Evolutionary conservation across 106 monocot species (phyloP).

Genomic region (Triglochin maritima): DNA sequence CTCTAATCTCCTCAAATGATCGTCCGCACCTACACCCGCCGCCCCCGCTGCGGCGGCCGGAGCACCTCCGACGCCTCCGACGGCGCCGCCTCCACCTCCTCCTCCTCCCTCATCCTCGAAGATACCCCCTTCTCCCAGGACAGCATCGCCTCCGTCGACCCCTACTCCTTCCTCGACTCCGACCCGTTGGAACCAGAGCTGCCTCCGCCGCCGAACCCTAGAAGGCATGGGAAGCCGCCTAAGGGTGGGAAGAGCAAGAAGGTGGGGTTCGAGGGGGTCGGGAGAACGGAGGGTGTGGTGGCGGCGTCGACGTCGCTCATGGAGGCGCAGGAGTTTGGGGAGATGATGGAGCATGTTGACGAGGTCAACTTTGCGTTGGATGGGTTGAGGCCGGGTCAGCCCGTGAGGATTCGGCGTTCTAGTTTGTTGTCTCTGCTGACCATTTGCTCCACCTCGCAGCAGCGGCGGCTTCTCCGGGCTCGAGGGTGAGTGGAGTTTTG

Average conservation of each 20-base stretch:
- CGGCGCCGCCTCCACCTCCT: slow-evolving; percentile 15
- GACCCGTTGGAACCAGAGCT: slow-evolving; percentile 6
- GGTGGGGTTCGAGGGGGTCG: neutral
- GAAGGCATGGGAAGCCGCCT: neutral
- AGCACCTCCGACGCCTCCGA: slow-evolving; percentile 15
- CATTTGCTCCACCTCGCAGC: slow-evolving; percentile 44
- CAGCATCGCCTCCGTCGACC: slow-evolving; percentile 14
- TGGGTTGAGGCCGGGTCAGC: slow-evolving; percentile 62
- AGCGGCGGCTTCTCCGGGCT: slow-evolving; percentile 65
- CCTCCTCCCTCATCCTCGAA: slow-evolving; percentile 3
- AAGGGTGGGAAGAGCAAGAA: slow-evolving; percentile 13
- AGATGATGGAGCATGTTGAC: slow-evolving; percentile 98
- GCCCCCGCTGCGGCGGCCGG: slow-evolving; percentile 24
- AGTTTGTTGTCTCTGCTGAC: slow-evolving; percentile 66
- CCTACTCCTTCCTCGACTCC: slow-evolving; percentile 30
- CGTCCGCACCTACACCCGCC: slow-evolving; percentile 75
- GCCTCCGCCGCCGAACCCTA: neutral
- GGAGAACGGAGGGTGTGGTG: neutral
- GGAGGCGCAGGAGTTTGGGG: slow-evolving; percentile 97
- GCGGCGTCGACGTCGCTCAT: slow-evolving; percentile 49
- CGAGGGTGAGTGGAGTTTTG: slow-evolving; percentile 53
- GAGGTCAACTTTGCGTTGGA: slow-evolving; percentile 92
- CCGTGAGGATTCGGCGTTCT: slow-evolving; percentile 46
- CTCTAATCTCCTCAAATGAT: slow-evolving; percentile 28
- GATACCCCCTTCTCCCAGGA: slow-evolving; percentile 26